Evolutionary conservation across 2,329 filamentous ascomycete genomes (phyloP), one percentile per base, ranked within the genome.

Genomic region (Colletotrichum shisoi): DNA sequence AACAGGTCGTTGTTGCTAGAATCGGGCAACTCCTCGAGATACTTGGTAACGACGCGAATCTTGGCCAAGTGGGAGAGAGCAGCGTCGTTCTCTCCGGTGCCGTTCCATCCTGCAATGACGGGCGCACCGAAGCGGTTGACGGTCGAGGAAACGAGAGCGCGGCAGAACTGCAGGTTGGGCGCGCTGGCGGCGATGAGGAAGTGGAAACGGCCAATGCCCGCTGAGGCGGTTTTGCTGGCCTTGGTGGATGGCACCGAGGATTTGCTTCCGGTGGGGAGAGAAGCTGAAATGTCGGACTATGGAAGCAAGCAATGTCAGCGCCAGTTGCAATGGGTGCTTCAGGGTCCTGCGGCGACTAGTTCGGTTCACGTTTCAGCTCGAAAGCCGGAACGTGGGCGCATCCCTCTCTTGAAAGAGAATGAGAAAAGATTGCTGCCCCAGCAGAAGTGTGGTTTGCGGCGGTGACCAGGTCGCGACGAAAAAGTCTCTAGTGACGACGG

Each of bases 1-100:
- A 90, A 82, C 34, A 92, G 76, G 73, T 91, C 89, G 21, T 86
- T 79, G 63, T 88, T 75, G 4, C 76, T 72, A 9, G 69, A 71
- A 2, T 60, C 39, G 9, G 66, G 63, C 3, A 79, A 70, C 17
- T 69, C 69, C 39, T 76, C 63, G 15, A 80, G 71, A 59, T 80
- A 79, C n/a, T 73, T 71, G 48, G 75, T 64, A 15, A 80, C 74
- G 51, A 74, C 71, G 53, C 77, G 76, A 13, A 81, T 70, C 67
- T 80, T 80, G 66, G 79, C 79, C 31, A 81, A 72, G 59, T 81
- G 79, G 4, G 77, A 77, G 12, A 69, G 67, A 42, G 73, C 71
- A 17, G 77, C 76, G 58, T 80, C 73, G 60, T 78, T 74, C 34
- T 77, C 70, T 1, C 75, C 78, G 3, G 70, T 70, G 34, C 73